Percentiles rank a stretch among this genome's conserved stretches.
Evolutionary conservation across 805 yeast species (phyloP).

Genomic region (Sugiyamaella smithiae): DNA sequence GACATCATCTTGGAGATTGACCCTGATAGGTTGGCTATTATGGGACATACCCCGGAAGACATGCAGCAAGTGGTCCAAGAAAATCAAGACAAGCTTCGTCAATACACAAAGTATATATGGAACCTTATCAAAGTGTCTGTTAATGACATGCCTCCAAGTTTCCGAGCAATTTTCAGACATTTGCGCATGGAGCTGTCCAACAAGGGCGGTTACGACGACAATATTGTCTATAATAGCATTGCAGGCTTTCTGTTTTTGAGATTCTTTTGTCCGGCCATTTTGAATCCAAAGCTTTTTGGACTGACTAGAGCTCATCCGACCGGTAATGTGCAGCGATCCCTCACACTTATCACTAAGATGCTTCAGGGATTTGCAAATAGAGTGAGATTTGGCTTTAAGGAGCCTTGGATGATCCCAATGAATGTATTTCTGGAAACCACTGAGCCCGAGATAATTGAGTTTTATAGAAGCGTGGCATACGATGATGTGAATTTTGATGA

Average conservation of each 20-base stretch:
- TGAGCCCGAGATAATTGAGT: slow-evolving; percentile 57
- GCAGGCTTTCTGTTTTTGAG: slow-evolving; percentile 82
- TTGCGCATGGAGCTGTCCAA: slow-evolving; percentile 58
- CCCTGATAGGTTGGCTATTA: slow-evolving; percentile 40
- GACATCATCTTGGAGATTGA: slow-evolving; percentile 74
- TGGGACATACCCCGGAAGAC: slow-evolving; percentile 24
- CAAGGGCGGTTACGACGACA: slow-evolving; percentile 20
- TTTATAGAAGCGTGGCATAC: slow-evolving; percentile 64
- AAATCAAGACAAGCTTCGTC: slow-evolving; percentile 49
- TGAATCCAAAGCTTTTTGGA: slow-evolving; percentile 84
- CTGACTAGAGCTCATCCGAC: slow-evolving; percentile 68
- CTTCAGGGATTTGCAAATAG: slow-evolving; percentile 77
- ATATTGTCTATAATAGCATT: slow-evolving; percentile 60
- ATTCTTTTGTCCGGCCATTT: slow-evolving; percentile 84
- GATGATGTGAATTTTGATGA: slow-evolving; percentile 9
- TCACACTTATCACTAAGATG: slow-evolving; percentile 74
- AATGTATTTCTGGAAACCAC: slow-evolving; percentile 64
- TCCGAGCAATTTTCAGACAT: slow-evolving; percentile 60
- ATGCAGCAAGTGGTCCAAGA: slow-evolving; percentile 43
- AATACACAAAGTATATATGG: slow-evolving; percentile 64
- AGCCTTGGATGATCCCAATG: slow-evolving; percentile 70
- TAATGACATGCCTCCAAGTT: slow-evolving; percentile 68
- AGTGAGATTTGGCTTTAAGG: slow-evolving; percentile 73
- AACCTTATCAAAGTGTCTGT: slow-evolving; percentile 57
- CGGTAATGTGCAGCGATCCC: slow-evolving; percentile 68